A percentile compares a stretch with the other conserved stretches of the same genome.
phyloP scores from a whole-genome alignment of 2,329 filamentous ascomycete species.

The Aotearoamyces nothofagi region DNA sequence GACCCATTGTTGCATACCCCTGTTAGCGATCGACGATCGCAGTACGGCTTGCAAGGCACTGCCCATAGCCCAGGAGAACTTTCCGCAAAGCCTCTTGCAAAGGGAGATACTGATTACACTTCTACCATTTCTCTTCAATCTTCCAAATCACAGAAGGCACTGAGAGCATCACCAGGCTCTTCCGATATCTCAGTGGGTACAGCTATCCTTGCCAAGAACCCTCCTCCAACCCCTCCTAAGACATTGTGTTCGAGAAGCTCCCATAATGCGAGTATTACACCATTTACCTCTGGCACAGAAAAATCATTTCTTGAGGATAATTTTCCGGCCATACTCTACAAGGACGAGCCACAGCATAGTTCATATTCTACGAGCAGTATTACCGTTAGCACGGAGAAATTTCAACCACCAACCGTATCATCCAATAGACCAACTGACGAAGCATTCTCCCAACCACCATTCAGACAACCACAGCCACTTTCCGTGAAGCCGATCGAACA shows the following conservation, averaged over 20 bases:
- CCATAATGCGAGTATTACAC: too few species aligned
- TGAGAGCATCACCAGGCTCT: background rate
- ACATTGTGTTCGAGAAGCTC: too few species aligned
- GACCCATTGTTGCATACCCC: too few species aligned
- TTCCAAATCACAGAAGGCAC: conserved; percentile 17
- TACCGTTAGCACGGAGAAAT: too few species aligned
- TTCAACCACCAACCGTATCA: too few species aligned
- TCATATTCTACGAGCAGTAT: too few species aligned
- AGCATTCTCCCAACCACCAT: conserved; percentile 4
- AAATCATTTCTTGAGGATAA: too few species aligned
- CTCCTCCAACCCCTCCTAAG: conserved; percentile 7
- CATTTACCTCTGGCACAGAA: too few species aligned
- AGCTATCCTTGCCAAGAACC: conserved; percentile 6
- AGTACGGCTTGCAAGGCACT: too few species aligned
- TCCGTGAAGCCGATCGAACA: conserved; percentile 6
- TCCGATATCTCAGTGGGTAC: background rate
- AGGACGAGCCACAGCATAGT: too few species aligned
- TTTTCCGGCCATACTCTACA: too few species aligned
- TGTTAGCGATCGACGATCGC: too few species aligned
- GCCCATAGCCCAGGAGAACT: conserved; percentile 1
- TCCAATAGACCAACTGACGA: conserved; percentile 7
- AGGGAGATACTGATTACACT: conserved; percentile 46
- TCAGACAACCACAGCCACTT: conserved; percentile 6
- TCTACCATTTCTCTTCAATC: conserved; percentile 43
- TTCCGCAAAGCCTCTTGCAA: conserved; percentile 27